Base-by-base conservation (phyloP, 768 basidiomycete species). In the Lactarius akahatsu region DNA sequence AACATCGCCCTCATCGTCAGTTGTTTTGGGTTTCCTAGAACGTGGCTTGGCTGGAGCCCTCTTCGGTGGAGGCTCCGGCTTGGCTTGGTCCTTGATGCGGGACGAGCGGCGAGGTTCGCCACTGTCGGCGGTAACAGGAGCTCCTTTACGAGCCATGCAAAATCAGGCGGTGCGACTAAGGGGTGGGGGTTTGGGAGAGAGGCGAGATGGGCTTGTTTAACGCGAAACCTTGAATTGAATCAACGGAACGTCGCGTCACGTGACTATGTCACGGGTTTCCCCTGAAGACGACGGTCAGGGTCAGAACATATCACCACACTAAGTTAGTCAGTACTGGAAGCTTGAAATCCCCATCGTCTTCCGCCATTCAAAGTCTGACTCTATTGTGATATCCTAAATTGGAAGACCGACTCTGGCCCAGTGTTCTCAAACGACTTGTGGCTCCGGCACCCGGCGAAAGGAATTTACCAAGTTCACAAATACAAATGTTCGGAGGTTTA, bases 81-180 rank as follows among this genome's bases (percentile, higher is more conserved):
- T 89, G 62, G 87, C 87, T 66, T 84, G 82, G 32, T 87, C 88
- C 76, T 90, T 90, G 78, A 91, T 90, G 72, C 89, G 86, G 38
- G 83, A 77, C 9, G 89, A 90, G 77, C 89, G 89, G 75, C 89
- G 88, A 43, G 89, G 89, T 73, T 81, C 80, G 54, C 78, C 77
- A 59, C 79, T 74, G 28, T 77, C 80, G 2, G 75, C 74, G 41
- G 81, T 66, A 56, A 83, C 70, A 58, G 81, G 77, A 32, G 84
- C 84, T 58, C 87, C 82, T 84, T 90, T 91, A 72, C 89, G 85
- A 69, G 89, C 88, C 89, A 91, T 91, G 63, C 57, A 68, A 58
- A 57, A 57, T 32, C 23, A 36, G 34, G 65, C 69, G 70, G 69
- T 43, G 38, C 54, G 66, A 59, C 59, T 56, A 57, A 55, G 55